Base-by-base conservation (phyloP, 805 yeast genomes). In the Trichomonascus vanleenenianus region DNA sequence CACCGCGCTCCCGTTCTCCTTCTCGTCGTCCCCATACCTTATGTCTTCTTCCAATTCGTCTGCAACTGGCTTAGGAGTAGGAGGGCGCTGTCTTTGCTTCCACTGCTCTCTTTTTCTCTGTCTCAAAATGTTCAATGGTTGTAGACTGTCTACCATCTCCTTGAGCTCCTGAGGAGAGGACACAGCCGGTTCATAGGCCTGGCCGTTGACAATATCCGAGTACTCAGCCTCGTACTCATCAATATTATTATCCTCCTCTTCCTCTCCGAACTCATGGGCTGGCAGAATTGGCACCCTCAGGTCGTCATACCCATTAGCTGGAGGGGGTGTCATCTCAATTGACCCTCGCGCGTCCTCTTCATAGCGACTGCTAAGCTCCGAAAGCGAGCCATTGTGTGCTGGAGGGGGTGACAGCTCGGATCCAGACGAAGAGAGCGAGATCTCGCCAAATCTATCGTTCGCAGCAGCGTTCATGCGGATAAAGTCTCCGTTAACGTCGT, bases 181-280 rank as follows among this genome's bases (percentile, higher is more conserved):
- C 4, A 8, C 27, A 22, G 27, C 27, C 27, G 27, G 27, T 8
- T 22, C 27, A 22, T 22, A 22, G 6, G 16, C 16, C 11, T 32
- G 35, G 9, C 16, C 35, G 9, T 15, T 32, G 35, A 15, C 15
- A 37, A 37, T 37, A 8, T 20, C 18, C 8, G 27, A 16, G 12
- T 39, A 39, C 41, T 39, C 41, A 3, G 14, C 16, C 16, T 34
- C 38, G 22, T 34, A 34, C 32, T 39, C 41, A 7, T 25, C 41
- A 6, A 31, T 10, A 31, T 31, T 30, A 8, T 38, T 20, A 16
- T 22, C 41, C 20, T 22, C 32, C 32, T 39, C 12, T 5, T 3
- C 16, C 4, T 39, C 32, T 4, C 16, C 33, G 16, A 22, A 39
- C 10, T 39, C 33, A 18, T 39, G 41, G 10, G 32, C 15, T 9